These are phyloP conservation scores for Orobanche coerulescens DNA, from an alignment of 257 asterid genomes.

Conservation along the genomic window DNA sequence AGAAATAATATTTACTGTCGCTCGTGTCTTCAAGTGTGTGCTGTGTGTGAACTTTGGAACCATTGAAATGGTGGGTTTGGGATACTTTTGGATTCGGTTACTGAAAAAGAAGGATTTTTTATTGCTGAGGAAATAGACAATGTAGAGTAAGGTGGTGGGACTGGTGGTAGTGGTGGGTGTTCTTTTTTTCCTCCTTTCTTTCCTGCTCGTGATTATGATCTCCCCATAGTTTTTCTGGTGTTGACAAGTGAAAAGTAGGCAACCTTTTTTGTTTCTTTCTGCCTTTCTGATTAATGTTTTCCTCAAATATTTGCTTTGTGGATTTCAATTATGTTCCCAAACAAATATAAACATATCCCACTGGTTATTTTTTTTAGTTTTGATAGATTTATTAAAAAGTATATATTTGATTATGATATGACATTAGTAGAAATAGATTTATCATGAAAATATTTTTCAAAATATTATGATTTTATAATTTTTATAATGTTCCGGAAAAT, in stretches of 20 bases:
- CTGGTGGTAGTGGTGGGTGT: conserved; percentile 18
- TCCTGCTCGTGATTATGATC: conserved; percentile 29
- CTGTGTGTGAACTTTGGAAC: conserved; percentile 19
- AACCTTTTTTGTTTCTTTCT: background rate
- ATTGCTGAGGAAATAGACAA: conserved; percentile 15
- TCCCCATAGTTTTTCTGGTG: conserved; percentile 10
- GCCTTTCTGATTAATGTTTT: background rate
- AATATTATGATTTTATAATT: too few relatives aligned
- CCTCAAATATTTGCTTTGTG: too few relatives aligned
- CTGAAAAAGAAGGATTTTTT: conserved; percentile 18
- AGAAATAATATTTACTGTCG: conserved; percentile 26
- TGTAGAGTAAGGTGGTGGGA: background rate
- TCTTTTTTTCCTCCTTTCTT: too few relatives aligned
- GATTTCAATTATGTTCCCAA: too few relatives aligned
- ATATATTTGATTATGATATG: too few relatives aligned
- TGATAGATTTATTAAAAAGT: too few relatives aligned
- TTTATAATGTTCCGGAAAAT: too few relatives aligned
- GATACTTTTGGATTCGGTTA: conserved; percentile 33
- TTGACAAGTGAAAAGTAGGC: conserved; percentile 20
- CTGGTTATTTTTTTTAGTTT: too few relatives aligned
- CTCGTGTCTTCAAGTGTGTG: conserved; percentile 9
- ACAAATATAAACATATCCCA: too few relatives aligned
- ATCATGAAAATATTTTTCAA: too few relatives aligned
- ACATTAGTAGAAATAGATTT: too few relatives aligned
- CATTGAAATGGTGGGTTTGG: conserved; percentile 23